Evolutionary conservation across 1,284 basidiomycete species (phyloP), one percentile per base, ranked within the genome.

Genomic region (Boletellus deceptivus): DNA sequence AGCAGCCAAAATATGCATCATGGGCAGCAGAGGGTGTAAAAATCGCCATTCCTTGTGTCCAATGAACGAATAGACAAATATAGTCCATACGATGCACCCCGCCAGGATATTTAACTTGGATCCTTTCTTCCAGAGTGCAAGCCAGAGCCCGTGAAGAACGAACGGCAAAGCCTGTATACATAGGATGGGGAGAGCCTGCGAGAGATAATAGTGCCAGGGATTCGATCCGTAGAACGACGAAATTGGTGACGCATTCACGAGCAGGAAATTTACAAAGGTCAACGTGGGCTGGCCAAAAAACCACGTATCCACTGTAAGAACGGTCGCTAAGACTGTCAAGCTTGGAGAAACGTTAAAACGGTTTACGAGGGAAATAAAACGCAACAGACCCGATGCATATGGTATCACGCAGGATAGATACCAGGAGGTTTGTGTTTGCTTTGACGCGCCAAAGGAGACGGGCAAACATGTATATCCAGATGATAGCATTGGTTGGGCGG

Each of bases 1-100:
- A 0, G 92, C 75, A 24, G 90, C 88, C 50, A 97, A 78, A 22
- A 96, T 62, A 56, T 95, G 85, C 38, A 97, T 72, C n/a, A 92
- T 70, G 0, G 96, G 94, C 1, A 98, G 74, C 4, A 98, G 66
- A 0, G 95, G 94, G 59, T 98, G 96, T 4, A 99, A 73, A 71
- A 99, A 99, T 3, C 97, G 77, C 89, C 94, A 98, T 75, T 99
- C 97, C 60, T 98, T 99, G 71, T 97, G 93, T 2, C 87, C 83
- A 7, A 89, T 78, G 11, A 89, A 63, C 1, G 96, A 98, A 62
- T 94, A 90, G 7, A 86, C 68, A 1, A 65, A 62, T n/a, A 88
- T 70, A 0, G 86, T 86, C 82, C 90, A 89, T 16, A 73, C 59
- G 2, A 86, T 60, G 5, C 82, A 73, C 2, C 72, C 74, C 0